Evolutionary conservation across 2,329 filamentous ascomycete species (phyloP).

Genomic region (Ceratocystis ficicola): DNA sequence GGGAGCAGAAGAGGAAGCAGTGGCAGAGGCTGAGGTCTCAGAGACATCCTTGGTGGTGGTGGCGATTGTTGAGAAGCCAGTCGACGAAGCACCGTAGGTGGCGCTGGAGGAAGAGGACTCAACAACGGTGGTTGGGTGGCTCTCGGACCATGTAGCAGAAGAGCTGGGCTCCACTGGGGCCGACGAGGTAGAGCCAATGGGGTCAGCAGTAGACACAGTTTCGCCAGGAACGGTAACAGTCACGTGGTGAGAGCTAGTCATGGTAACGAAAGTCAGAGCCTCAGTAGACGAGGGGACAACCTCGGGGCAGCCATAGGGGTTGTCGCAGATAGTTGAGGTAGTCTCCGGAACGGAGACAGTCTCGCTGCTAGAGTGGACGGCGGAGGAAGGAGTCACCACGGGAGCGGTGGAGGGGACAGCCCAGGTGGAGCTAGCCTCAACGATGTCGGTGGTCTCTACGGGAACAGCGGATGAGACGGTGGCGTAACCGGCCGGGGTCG

Average conservation of each 20-base stretch:
- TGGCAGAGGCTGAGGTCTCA: constrained; percentile 7
- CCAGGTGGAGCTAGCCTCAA: constrained; percentile 15
- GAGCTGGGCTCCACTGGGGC: neutral
- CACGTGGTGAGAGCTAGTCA: constrained; percentile 17
- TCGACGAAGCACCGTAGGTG: constrained; percentile 2
- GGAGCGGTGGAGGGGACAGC: constrained; percentile 13
- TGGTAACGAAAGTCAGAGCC: constrained; percentile 18
- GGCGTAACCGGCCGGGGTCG: neutral
- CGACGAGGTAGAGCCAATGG: constrained; percentile 4
- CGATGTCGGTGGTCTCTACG: neutral
- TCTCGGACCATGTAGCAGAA: constrained; percentile 1
- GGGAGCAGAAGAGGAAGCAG: neutral
- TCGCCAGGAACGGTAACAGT: constrained; percentile 17
- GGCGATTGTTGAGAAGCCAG: constrained; percentile 2
- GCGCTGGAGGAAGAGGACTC: neutral
- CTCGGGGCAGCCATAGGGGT: constrained; percentile 20
- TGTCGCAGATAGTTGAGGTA: constrained; percentile 8
- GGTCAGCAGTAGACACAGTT: constrained; percentile 10
- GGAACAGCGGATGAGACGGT: constrained; percentile 16
- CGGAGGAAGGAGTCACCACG: constrained; percentile 9
- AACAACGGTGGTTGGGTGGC: neutral
- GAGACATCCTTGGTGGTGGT: neutral
- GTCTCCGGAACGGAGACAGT: neutral
- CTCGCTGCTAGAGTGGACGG: constrained; percentile 1
- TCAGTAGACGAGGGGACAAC: constrained; percentile 12